phyloP scores from a whole-genome alignment of 345 rosid genomes.

The Corchorus capsularis region DNA sequence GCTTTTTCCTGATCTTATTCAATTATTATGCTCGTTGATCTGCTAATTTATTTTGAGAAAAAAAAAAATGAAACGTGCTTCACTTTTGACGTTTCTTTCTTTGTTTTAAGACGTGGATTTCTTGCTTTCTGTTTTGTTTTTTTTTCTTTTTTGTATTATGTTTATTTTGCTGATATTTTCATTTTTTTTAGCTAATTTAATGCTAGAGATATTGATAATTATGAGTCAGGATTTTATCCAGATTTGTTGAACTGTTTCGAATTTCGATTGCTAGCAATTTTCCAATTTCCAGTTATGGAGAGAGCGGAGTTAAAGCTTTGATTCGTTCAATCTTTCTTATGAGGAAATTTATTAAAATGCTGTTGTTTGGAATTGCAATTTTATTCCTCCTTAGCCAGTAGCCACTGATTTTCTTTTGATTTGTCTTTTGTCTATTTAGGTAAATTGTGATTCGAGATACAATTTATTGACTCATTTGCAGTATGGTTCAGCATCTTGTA shows the following conservation, averaged over 20 bases:
- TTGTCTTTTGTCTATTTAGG: not conserved
- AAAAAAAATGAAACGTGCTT: not conserved
- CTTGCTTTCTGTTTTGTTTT: not conserved
- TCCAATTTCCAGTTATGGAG: not conserved
- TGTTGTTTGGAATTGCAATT: conserved; percentile 8
- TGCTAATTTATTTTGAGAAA: not conserved
- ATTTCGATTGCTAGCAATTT: not conserved
- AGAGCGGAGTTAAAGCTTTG: not conserved
- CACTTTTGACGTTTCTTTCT: not conserved
- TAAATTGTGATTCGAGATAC: not conserved
- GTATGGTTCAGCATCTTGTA: not conserved
- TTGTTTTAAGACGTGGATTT: not conserved
- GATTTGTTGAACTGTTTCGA: not conserved
- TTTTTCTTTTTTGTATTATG: not conserved
- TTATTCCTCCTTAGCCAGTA: not conserved
- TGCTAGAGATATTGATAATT: not conserved
- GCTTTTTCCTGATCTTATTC: not conserved
- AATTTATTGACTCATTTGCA: not conserved
- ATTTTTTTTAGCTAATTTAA: not conserved
- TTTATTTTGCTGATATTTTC: not conserved
- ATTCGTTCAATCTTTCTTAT: not conserved
- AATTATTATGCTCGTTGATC: not conserved
- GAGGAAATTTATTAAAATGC: not conserved
- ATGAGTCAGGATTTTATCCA: not conserved
- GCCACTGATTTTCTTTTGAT: not conserved